Evolutionary conservation across 106 monocot species (phyloP), one percentile per base, ranked within the genome.

Genomic region (Iris macrosiphon): DNA sequence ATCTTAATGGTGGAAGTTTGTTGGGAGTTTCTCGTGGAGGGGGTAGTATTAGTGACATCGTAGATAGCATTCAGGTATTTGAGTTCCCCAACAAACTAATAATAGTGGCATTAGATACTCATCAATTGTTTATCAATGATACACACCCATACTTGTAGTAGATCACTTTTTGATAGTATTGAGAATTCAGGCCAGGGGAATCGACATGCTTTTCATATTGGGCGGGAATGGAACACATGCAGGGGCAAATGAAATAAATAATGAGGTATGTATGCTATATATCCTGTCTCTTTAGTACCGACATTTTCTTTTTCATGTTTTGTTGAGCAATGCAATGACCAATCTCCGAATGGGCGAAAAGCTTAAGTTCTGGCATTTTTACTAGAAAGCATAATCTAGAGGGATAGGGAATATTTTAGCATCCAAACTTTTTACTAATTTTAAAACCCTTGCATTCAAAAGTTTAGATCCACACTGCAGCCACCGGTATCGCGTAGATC

Each of bases 161-260:
- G 26, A 38, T 34, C 6, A 26, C 32, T 46, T 28, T 17, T 28
- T 37, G 24, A 32, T 42, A 7, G 40, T n/a, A n/a, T 41, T 42
- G 20, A 62, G 26, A 31, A 42, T 68, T 60, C 79, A 92, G 92
- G 82, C 56, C 14, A 83, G 69, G 68, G 71, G 71, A 59, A 77
- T 92, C 19, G 75, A 83, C 38, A 92, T 92, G 83, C 87, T 92
- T 52, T 92, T 92, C 72, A 61, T 92, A n/a, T 67, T 92, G 35
- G 92, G 92, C 46, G 92, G 92, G 26, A 79, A 92, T 74, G 92
- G 92, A 15, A 92, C 92, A 45, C 92, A 87, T 77, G 87, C 87
- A 30, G 87, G 87, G 30, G 92, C 92, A 4, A 80, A 83, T 57
- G 87, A 61, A 47, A 87, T 92, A 50, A 87, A 92, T 48, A 44